phyloP scores from a whole-genome alignment of 2,329 filamentous ascomycete genomes.

The Fusarium avenaceum region DNA sequence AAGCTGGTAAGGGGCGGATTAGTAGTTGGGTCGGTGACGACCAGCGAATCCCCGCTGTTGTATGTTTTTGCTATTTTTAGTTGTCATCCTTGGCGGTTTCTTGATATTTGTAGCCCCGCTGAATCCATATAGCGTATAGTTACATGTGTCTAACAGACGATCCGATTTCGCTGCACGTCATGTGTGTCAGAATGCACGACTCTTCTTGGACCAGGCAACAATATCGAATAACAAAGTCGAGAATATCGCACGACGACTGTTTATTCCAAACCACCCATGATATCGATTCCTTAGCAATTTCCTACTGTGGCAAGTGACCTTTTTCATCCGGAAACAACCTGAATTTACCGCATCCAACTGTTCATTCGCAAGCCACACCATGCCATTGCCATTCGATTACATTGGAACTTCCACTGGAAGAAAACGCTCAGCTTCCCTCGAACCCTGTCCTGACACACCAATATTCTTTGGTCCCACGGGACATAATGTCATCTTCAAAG shows the following conservation, averaged over 20 bases:
- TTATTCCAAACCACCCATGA: background rate
- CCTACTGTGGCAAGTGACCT: background rate
- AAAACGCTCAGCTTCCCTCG: background rate
- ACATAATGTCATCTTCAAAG: conserved; percentile 10
- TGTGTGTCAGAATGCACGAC: background rate
- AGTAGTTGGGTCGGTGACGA: background rate
- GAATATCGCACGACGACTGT: background rate
- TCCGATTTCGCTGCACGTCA: conserved; percentile 1
- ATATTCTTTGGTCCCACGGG: conserved; percentile 17
- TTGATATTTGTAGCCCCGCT: background rate
- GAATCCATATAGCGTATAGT: background rate
- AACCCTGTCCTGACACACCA: background rate
- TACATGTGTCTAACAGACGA: background rate
- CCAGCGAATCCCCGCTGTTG: background rate
- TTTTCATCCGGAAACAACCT: background rate
- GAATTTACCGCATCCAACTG: background rate
- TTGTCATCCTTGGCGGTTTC: background rate
- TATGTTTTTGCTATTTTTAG: background rate
- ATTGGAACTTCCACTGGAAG: background rate
- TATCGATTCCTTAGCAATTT: too few species aligned
- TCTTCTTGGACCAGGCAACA: background rate
- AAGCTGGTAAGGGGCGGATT: background rate
- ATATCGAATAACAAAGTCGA: background rate
- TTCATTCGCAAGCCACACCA: background rate
- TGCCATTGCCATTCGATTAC: background rate